A percentile compares a stretch with the other conserved stretches of the same genome.
These are phyloP conservation scores for Gnaphalium uliginosum DNA, from an alignment of 129 eudicot species.

Conservation along the genomic window DNA sequence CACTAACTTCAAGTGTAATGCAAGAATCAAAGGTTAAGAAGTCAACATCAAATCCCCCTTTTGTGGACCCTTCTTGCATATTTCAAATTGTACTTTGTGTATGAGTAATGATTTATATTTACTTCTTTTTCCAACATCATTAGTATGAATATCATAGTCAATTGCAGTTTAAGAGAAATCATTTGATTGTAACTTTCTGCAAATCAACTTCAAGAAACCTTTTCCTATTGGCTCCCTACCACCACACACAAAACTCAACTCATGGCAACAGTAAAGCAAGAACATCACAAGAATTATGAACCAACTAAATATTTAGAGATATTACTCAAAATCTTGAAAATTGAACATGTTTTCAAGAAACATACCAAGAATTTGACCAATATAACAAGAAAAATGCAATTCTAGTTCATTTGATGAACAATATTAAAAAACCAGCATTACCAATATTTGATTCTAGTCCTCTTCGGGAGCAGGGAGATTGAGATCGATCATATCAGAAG, in stretches of 20 bases:
- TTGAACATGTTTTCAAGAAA: conserved; percentile 31
- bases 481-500: conserved; percentile 62
- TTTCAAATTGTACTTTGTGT: conserved; percentile 16
- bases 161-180: conserved; percentile 14
- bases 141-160: conserved; percentile 1
- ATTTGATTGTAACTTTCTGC: background rate
- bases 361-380: conserved; percentile 27
- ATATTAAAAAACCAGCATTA: conserved; percentile 22
- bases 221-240: conserved; percentile 3
- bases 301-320: conserved; percentile 7
- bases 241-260: background rate
- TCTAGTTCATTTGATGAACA: conserved; percentile 13
- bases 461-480: conserved; percentile 77
- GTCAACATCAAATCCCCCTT: conserved; percentile 14
- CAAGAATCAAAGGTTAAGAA: conserved; percentile 20
- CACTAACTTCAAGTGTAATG: conserved; percentile 23
- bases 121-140: conserved; percentile 22
- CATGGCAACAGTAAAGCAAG: conserved; percentile 3
- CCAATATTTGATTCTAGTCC: conserved; percentile 27
- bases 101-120: background rate
- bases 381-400: conserved; percentile 27
- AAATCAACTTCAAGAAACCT: conserved; percentile 6
- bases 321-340: conserved; percentile 25
- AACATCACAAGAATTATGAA: conserved; percentile 19
- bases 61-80: conserved; percentile 22